Conservation (phyloP, 2,329 filamentous ascomycete species). For the Zymoseptoria passerinii region DNA sequence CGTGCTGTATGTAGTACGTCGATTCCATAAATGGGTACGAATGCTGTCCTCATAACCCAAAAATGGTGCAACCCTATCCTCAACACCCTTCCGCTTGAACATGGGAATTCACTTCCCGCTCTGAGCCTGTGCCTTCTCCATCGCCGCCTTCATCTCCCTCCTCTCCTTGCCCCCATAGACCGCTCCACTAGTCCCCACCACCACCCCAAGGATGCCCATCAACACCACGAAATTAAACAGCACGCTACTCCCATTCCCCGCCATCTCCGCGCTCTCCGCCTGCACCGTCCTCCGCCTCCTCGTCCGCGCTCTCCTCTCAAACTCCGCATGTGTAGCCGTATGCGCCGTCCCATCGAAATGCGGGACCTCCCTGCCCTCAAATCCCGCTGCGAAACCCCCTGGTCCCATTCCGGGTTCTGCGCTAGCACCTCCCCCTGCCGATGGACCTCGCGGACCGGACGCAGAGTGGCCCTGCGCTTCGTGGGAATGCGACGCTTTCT, state of each 20-base stretch:
- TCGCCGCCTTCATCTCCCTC: background rate
- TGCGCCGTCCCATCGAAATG: conserved; percentile 74
- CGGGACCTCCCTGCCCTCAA: conserved; percentile 48
- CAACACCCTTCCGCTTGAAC: no score
- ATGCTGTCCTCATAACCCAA: no score
- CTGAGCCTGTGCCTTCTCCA: no score
- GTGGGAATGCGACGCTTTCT: conserved; percentile 23
- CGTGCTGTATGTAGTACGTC: no score
- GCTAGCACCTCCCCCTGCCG: conserved; percentile 13
- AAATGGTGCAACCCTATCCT: no score
- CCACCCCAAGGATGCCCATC: conserved; percentile 23
- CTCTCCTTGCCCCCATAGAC: conserved; percentile 3
- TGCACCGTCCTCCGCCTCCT: conserved; percentile 12
- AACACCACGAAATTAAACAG: conserved; percentile 28
- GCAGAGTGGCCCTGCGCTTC: conserved; percentile 20
- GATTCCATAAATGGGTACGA: no score
- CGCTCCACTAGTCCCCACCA: conserved; percentile 18
- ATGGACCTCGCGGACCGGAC: conserved; percentile 11
- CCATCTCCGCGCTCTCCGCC: conserved; percentile 14
- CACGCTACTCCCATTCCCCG: conserved; percentile 16
- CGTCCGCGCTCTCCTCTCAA: conserved; percentile 29
- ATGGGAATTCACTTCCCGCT: no score
- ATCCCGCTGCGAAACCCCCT: conserved; percentile 52
- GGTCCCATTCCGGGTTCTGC: conserved; percentile 25
- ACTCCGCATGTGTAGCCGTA: conserved; percentile 60